Percentiles rank a stretch among this genome's conserved stretches.
phyloP scores from a whole-genome alignment of 345 rosid species.

The Pugionium dolabratum region DNA sequence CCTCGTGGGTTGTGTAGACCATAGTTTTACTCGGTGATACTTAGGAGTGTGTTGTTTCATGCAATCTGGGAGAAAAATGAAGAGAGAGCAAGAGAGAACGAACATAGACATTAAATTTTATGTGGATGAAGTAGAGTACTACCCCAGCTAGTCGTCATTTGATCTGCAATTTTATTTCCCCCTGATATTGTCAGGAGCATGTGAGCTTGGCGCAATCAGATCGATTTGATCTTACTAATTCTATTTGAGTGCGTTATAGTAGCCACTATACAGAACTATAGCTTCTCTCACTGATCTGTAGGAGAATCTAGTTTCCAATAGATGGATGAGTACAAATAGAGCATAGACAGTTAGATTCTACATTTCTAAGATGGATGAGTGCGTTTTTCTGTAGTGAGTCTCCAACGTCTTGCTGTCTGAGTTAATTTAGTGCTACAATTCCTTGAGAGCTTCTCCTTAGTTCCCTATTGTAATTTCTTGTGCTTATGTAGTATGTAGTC shows the following conservation, averaged over 20 bases:
- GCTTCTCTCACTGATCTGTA: neutral
- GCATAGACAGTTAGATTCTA: conserved; percentile 1
- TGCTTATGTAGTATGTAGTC: neutral
- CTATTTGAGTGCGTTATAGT: neutral
- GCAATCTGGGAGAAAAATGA: neutral
- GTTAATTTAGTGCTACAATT: neutral
- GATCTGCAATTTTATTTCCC: neutral
- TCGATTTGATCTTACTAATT: neutral
- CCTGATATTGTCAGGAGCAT: neutral
- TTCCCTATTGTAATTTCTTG: neutral
- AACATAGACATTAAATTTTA: neutral
- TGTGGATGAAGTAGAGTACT: neutral
- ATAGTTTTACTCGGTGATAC: conserved; percentile 5
- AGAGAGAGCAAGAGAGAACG: neutral
- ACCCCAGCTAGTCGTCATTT: neutral
- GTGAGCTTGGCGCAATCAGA: conserved; percentile 1
- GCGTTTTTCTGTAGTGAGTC: no score
- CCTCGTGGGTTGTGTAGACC: neutral
- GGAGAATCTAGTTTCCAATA: conserved; percentile 6
- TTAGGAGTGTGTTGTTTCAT: conserved; percentile 12
- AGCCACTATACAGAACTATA: neutral
- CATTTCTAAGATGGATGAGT: neutral
- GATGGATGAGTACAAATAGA: neutral
- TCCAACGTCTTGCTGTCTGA: neutral
- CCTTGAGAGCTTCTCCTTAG: neutral